These are phyloP conservation scores for Cryoendolithus antarcticus DNA, from an alignment of 2,329 filamentous ascomycete genomes.

Conservation along the genomic window DNA sequence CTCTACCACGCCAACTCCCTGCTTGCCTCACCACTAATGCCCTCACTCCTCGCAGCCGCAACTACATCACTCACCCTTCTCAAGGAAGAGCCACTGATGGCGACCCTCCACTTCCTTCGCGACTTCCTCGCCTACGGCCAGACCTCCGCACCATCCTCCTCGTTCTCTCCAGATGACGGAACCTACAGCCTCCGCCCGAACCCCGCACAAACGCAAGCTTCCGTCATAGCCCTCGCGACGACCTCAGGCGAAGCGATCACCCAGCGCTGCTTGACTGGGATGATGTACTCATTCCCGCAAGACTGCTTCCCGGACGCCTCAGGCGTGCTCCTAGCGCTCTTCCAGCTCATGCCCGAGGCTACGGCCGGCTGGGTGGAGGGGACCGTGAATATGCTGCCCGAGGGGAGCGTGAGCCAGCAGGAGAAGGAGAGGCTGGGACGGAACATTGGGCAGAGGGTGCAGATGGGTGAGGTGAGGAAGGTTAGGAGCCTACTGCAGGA, in stretches of 20 bases:
- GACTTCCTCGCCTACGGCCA: conserved; percentile 84
- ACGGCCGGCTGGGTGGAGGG: conserved; percentile 71
- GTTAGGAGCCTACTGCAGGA: conserved; percentile 82
- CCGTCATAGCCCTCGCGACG: conserved; percentile 60
- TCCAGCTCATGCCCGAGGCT: conserved; percentile 71
- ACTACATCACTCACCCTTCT: conserved; percentile 77
- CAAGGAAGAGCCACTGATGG: conserved; percentile 81
- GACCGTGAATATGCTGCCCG: conserved; percentile 73
- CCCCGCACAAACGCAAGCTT: conserved; percentile 55
- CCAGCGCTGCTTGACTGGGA: conserved; percentile 83
- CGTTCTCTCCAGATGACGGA: conserved; percentile 41
- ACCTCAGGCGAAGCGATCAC: conserved; percentile 62
- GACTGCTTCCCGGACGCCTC: conserved; percentile 94
- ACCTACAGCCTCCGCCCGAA: conserved; percentile 39
- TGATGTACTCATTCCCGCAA: conserved; percentile 98
- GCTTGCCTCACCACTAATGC: conserved; percentile 65
- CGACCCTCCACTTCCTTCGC: conserved; percentile 82
- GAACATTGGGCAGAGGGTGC: conserved; percentile 65
- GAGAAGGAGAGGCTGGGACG: conserved; percentile 72
- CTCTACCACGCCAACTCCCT: conserved; percentile 84
- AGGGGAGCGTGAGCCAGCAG: conserved; percentile 63
- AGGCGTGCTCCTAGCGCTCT: conserved; percentile 78
- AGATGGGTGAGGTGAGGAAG: conserved; percentile 58
- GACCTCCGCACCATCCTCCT: conserved; percentile 50
- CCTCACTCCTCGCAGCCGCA: conserved; percentile 75